Conservation (phyloP, 106 monocot genomes). For the Cymbidium sinense region DNA sequence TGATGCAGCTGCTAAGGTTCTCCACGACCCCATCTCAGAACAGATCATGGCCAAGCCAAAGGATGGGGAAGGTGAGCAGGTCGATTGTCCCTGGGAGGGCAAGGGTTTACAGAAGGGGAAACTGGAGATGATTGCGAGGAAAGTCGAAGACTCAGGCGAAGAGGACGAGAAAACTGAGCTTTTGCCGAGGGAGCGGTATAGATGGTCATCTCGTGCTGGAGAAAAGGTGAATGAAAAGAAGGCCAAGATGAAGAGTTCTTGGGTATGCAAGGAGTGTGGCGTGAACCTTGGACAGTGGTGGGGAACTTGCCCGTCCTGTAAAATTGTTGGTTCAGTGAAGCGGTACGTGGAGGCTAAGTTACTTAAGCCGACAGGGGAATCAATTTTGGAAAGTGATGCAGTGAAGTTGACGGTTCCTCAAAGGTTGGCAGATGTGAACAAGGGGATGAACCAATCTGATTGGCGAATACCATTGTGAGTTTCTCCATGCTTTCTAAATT, state of each 20-base stretch:
- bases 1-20: conserved; percentile 2
- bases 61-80: background rate
- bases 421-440: conserved; percentile 68
- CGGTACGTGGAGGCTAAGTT: conserved; percentile 26
- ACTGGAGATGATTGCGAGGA: conserved; percentile 2
- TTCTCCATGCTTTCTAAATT: conserved; percentile 1
- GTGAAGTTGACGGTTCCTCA: conserved; percentile 26
- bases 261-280: conserved; percentile 71
- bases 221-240: conserved; percentile 13
- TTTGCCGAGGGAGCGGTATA: background rate
- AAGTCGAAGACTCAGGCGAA: background rate
- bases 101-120: background rate
- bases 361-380: conserved; percentile 21
- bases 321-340: conserved; percentile 40
- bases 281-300: conserved; percentile 77
- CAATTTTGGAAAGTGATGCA: conserved; percentile 35
- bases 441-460: conserved; percentile 46
- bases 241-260: conserved; percentile 47
- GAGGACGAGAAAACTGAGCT: background rate
- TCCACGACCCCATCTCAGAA: background rate
- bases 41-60: background rate
- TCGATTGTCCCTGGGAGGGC: background rate
- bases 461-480: conserved; percentile 85
- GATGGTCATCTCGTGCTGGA: background rate
- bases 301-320: conserved; percentile 68